Base-by-base conservation (phyloP, 352 stramenopile species). In the Phytophthora tubulina region DNA sequence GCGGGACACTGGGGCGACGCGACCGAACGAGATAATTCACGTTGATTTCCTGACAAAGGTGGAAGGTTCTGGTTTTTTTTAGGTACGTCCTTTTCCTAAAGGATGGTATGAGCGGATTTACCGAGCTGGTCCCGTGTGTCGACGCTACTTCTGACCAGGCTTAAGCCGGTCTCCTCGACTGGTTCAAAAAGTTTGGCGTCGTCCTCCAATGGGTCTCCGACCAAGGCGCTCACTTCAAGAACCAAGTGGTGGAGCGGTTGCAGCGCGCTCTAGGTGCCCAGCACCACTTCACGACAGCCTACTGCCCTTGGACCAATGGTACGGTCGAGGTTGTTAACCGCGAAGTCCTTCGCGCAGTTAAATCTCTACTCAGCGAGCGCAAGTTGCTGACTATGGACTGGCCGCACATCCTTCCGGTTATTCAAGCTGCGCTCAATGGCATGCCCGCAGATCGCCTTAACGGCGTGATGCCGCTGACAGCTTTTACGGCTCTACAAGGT, bases 271-370 rank as follows among this genome's bases (percentile, higher is more conserved):
- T 54, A 4, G 56, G 44, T 7, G 44, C 56, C 2, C 44, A 48
- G 4, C 42, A 54, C 13, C 42, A 54, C 33, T 55, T 64, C 17
- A 64, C 56, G 21, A 55, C 44, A 7, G 44, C 44, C 2, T 38
- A 55, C 10, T 7, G 35, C 60, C 45, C 58, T 1, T 51, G 9
- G 71, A 67, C 60, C 0, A 82, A 82, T 41, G 75, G 46, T 0
- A 79, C 69, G n/a, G 42, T 80, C 2, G 65, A 84, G 46, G 70
- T 74, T 0, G 64, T 81, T 0, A 83, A 83, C 30, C 56, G 72
- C 2, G 51, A 70, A 17, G 31, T 78, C 4, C 58, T 82, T 1
- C 17, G 36, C 3, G 1, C 5, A 2, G 21, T 58, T 0, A 51
- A 52, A 3, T 17, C 52, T 2, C 6, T 71, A 1, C 15, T 60